These are phyloP conservation scores for Zygosaccharomyces siamensis DNA, from an alignment of 805 yeast species.

Conservation along the genomic window DNA sequence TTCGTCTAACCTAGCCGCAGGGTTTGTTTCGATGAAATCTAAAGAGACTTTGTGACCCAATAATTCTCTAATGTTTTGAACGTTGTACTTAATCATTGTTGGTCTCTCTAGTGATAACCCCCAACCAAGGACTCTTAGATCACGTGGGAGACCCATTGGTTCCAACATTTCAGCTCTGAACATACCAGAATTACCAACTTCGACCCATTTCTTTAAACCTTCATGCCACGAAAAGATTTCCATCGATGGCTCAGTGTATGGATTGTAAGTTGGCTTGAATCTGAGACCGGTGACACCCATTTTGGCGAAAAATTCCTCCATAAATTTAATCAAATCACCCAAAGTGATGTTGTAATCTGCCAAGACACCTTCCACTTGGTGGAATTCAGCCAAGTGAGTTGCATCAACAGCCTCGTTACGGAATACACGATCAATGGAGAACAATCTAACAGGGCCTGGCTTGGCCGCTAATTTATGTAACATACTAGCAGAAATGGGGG, in stretches of 20 bases:
- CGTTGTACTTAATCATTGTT: conserved; percentile 97
- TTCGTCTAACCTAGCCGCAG: conserved; percentile 96
- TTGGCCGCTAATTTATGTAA: conserved; percentile 80
- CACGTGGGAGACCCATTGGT: conserved; percentile 95
- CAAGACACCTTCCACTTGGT: conserved; percentile 98
- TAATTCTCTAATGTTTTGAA: conserved; percentile 91
- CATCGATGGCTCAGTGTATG: conserved; percentile 97
- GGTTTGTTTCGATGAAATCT: conserved; percentile 91
- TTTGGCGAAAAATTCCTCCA: conserved; percentile 93
- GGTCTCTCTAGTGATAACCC: conserved; percentile 97
- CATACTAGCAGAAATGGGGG: conserved; percentile 88
- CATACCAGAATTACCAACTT: conserved; percentile 99
- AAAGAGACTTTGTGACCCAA: conserved; percentile 95
- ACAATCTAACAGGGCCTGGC: conserved; percentile 85
- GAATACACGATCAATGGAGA: conserved; percentile 96
- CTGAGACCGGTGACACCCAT: conserved; percentile 96
- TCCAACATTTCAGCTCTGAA: conserved; percentile 99
- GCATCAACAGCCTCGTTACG: conserved; percentile 99
- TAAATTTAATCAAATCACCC: conserved; percentile 95
- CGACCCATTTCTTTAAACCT: conserved; percentile 95
- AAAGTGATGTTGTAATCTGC: conserved; percentile 93
- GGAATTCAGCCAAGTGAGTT: conserved; percentile 98
- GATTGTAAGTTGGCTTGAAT: conserved; percentile 98
- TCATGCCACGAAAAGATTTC: conserved; percentile 97
- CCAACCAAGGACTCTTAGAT: conserved; percentile 93